Evolutionary conservation across 148 eudicot genomes (phyloP).

Genomic region (Fagopyrum esculentum): DNA sequence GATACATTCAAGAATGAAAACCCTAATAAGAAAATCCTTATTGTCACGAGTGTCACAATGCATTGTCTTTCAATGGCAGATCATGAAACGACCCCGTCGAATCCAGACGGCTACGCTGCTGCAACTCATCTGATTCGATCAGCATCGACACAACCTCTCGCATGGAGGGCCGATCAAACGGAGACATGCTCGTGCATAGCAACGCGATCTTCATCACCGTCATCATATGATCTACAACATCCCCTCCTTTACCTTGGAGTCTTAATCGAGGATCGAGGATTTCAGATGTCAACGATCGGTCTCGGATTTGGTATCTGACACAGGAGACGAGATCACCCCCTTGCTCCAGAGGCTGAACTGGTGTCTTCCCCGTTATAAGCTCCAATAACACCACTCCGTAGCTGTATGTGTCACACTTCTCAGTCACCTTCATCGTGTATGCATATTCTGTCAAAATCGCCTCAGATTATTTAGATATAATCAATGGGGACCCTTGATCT

Average conservation of each 20-base stretch:
- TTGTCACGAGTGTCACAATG: not conserved
- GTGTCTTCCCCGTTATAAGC: slow-evolving; percentile 78
- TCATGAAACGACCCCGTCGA: slow-evolving; percentile 43
- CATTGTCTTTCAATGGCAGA: slow-evolving; percentile 35
- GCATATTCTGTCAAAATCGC: slow-evolving; percentile 62
- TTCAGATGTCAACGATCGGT: slow-evolving; percentile 49
- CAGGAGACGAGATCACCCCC: slow-evolving; percentile 90
- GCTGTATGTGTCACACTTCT: slow-evolving; percentile 96
- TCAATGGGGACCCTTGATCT: too few relatives aligned
- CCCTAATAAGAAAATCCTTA: not conserved
- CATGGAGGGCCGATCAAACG: slow-evolving; percentile 82
- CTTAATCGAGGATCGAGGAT: slow-evolving; percentile 67
- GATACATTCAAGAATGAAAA: slow-evolving; percentile 7
- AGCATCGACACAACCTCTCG: slow-evolving; percentile 86
- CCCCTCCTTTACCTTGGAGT: slow-evolving; percentile 36
- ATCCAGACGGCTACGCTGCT: slow-evolving; percentile 22
- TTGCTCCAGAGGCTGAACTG: slow-evolving; percentile 82
- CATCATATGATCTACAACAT: slow-evolving; percentile 62
- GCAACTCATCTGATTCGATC: slow-evolving; percentile 61
- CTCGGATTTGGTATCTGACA: slow-evolving; percentile 51
- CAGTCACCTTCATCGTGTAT: slow-evolving; percentile 95
- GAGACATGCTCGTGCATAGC: slow-evolving; percentile 75
- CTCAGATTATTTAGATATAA: too few relatives aligned
- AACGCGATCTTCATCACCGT: slow-evolving; percentile 70
- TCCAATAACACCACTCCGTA: slow-evolving; percentile 93